Base-by-base conservation (phyloP, 768 basidiomycete species). In the Phaeolepiota aurea region DNA sequence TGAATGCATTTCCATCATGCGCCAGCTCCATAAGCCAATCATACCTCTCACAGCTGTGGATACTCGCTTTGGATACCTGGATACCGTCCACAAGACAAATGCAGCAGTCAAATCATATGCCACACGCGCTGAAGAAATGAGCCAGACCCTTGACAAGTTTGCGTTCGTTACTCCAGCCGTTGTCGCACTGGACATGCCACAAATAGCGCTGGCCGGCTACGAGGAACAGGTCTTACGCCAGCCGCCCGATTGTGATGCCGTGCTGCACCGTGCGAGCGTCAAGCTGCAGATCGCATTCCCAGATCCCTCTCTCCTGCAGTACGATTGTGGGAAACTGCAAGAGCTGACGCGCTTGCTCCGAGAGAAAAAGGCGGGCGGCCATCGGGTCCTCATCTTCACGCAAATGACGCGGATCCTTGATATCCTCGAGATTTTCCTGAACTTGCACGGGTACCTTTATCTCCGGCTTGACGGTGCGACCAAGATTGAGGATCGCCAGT, bases 351-450 rank as follows among this genome's bases (percentile, higher is more conserved):
- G 64, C 18, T 66, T 98, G 19, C 68, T 98, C 7, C 77, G 88
- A 33, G 77, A 87, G 58, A 86, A 79, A 59, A 90, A 92, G 54
- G 76, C 79, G 0, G 89, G 79, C 4, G 90, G 91, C 0, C 92
- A 96, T 55, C 84, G 93, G 4, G 73, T 87, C 18, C 71, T 98
- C 35, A 93, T 98, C 47, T 98, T 98, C 62, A 97, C 93, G 0
- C 93, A 98, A 53, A 97, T 97, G 93, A 94, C 93, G 20, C 73
- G 74, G 44, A 82, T 98, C 21, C 71, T 98, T 44, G 93, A 98
- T 55, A 89, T 98, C 44, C 73, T 98, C 39, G 93, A 97, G 57
- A 81, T 82, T 13, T 98, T 91, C 59, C 72, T 97, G 43, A 93
- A 86, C 51, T 81, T 90, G 42, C 90, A 92, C 54, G 93, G 93